Conservation (phyloP, 768 basidiomycete genomes). For the Omphalotus guepiniiformis region DNA sequence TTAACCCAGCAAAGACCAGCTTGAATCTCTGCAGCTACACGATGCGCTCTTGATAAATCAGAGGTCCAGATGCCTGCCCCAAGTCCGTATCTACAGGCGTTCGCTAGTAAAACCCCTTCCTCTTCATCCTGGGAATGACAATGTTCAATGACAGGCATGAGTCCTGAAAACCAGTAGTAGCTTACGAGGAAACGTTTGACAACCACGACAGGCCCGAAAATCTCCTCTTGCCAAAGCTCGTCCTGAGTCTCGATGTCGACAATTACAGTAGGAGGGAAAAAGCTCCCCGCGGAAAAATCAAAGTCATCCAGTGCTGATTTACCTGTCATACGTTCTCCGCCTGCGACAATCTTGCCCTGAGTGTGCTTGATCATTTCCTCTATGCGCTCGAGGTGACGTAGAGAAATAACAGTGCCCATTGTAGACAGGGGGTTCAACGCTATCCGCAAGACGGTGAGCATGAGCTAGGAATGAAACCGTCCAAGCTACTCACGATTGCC, state of each 20-base stretch:
- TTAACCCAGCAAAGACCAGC: conserved; percentile 86
- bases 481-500: conserved; percentile 58
- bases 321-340: conserved; percentile 64
- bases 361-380: conserved; percentile 48
- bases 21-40: conserved; percentile 64
- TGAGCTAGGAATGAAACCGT: no score
- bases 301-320: conserved; percentile 63
- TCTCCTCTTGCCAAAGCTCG: conserved; percentile 76
- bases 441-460: conserved; percentile 30
- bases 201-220: conserved; percentile 84
- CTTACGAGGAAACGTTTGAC: conserved; percentile 50
- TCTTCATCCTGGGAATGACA: conserved; percentile 49
- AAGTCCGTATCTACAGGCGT: conserved; percentile 74
- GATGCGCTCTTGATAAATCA: conserved; percentile 71
- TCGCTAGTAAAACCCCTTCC: conserved; percentile 68
- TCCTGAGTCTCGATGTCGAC: conserved; percentile 50
- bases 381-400: conserved; percentile 59
- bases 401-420: conserved; percentile 81
- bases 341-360: conserved; percentile 48
- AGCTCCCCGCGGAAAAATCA: conserved; percentile 66
- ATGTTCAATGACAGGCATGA: neutral
- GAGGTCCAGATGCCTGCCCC: conserved; percentile 81
- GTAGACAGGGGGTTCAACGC: conserved; percentile 65
- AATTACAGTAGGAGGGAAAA: conserved; percentile 80
- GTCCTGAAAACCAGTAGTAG: neutral